phyloP scores from a whole-genome alignment of 768 basidiomycete genomes.

The Mycena venus region DNA sequence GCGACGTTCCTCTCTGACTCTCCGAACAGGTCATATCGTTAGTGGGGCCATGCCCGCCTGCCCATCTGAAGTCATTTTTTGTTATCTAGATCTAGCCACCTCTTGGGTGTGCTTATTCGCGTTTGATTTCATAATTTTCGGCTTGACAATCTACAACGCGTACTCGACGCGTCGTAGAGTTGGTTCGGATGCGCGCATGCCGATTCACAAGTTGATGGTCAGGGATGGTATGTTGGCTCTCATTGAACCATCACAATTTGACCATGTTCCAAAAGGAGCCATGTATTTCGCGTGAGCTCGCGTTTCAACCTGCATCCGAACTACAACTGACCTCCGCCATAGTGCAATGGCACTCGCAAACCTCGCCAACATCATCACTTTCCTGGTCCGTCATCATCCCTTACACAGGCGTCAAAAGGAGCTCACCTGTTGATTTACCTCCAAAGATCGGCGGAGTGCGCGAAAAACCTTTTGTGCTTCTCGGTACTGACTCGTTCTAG shows the following conservation, averaged over 20 bases:
- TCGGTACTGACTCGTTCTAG: background rate
- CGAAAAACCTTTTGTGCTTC: background rate
- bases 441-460: conserved; percentile 10
- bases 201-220: conserved; percentile 11
- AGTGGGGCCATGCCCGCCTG: background rate
- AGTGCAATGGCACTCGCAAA: conserved; percentile 16
- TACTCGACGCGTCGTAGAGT: background rate
- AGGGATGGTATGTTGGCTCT: conserved; percentile 8
- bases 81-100: background rate
- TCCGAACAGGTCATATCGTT: conserved; percentile 1
- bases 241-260: background rate
- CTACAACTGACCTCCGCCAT: background rate
- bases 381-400: background rate
- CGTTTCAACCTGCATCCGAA: background rate
- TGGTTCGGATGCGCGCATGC: conserved; percentile 1
- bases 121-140: conserved; percentile 47
- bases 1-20: background rate
- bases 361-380: conserved; percentile 5
- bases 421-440: background rate
- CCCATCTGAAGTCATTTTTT: background rate
- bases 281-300: conserved; percentile 26
- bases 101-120: conserved; percentile 49
- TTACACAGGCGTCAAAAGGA: background rate
- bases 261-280: background rate
- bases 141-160: conserved; percentile 5